phyloP scores from a whole-genome alignment of 2,329 filamentous ascomycete genomes.

The Cladophialophora bantiana region DNA sequence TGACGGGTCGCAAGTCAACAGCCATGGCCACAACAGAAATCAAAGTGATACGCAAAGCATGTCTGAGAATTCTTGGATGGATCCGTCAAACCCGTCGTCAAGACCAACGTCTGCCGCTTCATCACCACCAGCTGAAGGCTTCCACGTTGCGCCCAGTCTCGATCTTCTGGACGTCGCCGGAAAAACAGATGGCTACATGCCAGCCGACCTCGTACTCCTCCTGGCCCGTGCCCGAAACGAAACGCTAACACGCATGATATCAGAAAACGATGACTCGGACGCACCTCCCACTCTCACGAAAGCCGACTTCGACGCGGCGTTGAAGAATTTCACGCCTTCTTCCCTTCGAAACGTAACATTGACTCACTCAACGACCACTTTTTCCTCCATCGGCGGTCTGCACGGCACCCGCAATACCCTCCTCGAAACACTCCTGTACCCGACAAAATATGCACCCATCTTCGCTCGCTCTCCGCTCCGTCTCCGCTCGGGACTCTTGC shows the following conservation, averaged over 20 bases:
- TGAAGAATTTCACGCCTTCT: slow-evolving; percentile 92
- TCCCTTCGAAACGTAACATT: slow-evolving; percentile 93
- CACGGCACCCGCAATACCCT: slow-evolving; percentile 86
- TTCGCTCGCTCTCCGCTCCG: slow-evolving; percentile 95
- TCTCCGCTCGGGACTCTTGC: slow-evolving; percentile 87
- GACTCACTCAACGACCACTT: slow-evolving; percentile 90
- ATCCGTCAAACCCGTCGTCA: slow-evolving; percentile 68
- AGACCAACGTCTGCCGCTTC: slow-evolving; percentile 53
- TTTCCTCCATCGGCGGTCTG: slow-evolving; percentile 89
- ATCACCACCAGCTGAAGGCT: slow-evolving; percentile 61
- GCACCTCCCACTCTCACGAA: slow-evolving; percentile 69
- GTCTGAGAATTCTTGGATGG: slow-evolving; percentile 75
- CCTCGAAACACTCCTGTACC: slow-evolving; percentile 93
- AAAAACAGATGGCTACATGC: slow-evolving; percentile 97
- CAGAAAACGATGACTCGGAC: slow-evolving; percentile 49
- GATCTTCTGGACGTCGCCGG: slow-evolving; percentile 94
- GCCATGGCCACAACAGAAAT: slow-evolving; percentile 50
- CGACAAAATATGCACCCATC: slow-evolving; percentile 96
- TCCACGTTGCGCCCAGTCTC: slow-evolving; percentile 75
- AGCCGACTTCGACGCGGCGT: slow-evolving; percentile 80
- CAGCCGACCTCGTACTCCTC: slow-evolving; percentile 85
- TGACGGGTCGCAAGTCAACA: slow-evolving; percentile 42
- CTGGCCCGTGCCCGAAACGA: slow-evolving; percentile 89
- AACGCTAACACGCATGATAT: slow-evolving; percentile 80
- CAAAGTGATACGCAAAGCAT: slow-evolving; percentile 44